Conservation (phyloP, 2,329 filamentous ascomycete genomes). For the Pyrenochaeta sp. region DNA sequence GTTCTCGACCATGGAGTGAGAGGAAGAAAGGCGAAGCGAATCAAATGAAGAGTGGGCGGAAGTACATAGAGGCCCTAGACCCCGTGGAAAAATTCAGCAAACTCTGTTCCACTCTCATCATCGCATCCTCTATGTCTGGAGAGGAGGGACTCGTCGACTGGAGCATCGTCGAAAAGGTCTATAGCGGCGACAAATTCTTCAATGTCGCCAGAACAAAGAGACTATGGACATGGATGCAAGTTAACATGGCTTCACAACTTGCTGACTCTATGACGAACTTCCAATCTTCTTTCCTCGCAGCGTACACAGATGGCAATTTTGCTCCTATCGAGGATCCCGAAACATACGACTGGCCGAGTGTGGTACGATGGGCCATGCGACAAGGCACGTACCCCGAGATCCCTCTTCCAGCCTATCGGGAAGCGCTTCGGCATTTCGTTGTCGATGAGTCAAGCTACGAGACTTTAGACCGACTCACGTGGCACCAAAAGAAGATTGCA, state of each 20-base stretch:
- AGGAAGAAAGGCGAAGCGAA: constrained; percentile 19
- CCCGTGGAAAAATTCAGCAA: constrained; percentile 41
- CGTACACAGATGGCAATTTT: constrained; percentile 70
- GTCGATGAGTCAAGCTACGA: constrained; percentile 42
- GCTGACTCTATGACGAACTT: constrained; percentile 69
- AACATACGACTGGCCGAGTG: constrained; percentile 72
- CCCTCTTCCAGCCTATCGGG: constrained; percentile 31
- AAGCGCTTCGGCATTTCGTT: constrained; percentile 30
- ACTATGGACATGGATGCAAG: constrained; percentile 50
- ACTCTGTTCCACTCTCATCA: constrained; percentile 39
- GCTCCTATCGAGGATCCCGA: constrained; percentile 67
- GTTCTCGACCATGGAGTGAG: constrained; percentile 20
- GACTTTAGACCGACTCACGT: constrained; percentile 33
- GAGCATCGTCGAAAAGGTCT: constrained; percentile 53
- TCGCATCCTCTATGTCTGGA: constrained; percentile 47
- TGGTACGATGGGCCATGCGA: constrained; percentile 73
- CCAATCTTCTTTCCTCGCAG: constrained; percentile 69
- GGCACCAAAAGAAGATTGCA: constrained; percentile 36
- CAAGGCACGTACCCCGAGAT: constrained; percentile 44
- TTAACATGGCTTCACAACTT: constrained; percentile 55
- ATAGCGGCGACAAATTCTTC: constrained; percentile 47
- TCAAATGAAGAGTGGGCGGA: constrained; percentile 21
- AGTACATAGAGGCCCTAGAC: constrained; percentile 27
- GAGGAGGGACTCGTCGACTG: constrained; percentile 51
- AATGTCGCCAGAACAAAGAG: constrained; percentile 43